Base-by-base conservation (phyloP, 23 red algal species). In the Cyanidium caldarium region DNA sequence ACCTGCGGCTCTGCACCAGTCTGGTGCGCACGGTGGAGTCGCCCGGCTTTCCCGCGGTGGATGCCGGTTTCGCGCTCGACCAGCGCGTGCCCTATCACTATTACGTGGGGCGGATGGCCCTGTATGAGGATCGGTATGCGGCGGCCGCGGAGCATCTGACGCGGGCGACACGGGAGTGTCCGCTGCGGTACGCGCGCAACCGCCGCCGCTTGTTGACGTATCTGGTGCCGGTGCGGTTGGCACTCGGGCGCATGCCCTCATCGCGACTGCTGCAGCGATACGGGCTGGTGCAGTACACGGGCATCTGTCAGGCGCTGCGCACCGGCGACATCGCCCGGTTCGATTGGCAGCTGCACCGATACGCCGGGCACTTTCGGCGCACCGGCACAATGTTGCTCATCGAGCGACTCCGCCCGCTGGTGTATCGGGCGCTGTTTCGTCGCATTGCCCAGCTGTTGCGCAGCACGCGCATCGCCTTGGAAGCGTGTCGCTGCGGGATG, bases 81-180 rank as follows among this genome's bases (percentile, higher is more conserved):
- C 81, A 95, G 44, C 83, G 82, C 34, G 90, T 86, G 0, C 84
- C 90, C 7, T 95, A 87, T 75, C 40, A 73, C 23, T 95, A 79
- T 66, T 95, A 39, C 45, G 44, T 74, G 0, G 90, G 90, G 30
- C 75, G 90, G n/a, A 79, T 95, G 5, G 37, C 71, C 17, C 76
- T 95, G 10, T 95, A 84, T 67, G 90, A 95, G 40, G 83, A 95
- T 70, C 44, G 71, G 28, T 74, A 75, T 20, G 51, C 35, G 15
- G 80, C 73, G 19, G 84, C 90, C 30, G 75, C 70, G 3, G 68
- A 36, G n/a, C 67, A 77, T 67, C 78, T 95, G 45, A 46, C 41
- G 51, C 87, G 74, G 42, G 78, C 90, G n/a, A 39, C 82, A 3
- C 12, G 44, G 16, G 16, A 78, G 26, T 70, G 70, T 34, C 80